Evolutionary conservation across 495 filamentous ascomycete species (phyloP), one percentile per base, ranked within the genome.

Genomic region (Podospora sp.): DNA sequence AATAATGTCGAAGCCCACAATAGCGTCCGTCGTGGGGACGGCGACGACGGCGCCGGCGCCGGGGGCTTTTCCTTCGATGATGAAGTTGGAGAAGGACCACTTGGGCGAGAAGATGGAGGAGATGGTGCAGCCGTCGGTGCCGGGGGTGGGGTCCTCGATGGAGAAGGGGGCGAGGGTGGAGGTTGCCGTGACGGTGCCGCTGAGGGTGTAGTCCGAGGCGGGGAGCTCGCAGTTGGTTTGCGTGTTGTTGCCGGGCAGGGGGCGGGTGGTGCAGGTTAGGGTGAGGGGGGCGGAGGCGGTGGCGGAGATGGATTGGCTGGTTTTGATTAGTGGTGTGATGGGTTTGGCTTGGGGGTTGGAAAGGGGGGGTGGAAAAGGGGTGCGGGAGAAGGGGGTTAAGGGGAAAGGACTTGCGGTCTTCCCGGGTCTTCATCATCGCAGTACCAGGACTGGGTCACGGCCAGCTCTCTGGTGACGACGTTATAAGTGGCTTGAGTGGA

Each of bases 381-480:
- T 33, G 8, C 29, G 8, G 29, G 29, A 8, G 29, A 33, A n/a
- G n/a, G 8, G 18, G 33, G 18, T 14, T 36, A 12, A n/a, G 46
- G n/a, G 25, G n/a, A 20, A n/a, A 25, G 57, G 2, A 8, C 75
- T 68, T 59, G 75, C 73, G 74, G 74, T 60, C 71, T 76, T n/a
- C 65, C 68, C 0, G 74, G 69, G 62, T 75, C 67, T 6, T 20
- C 29, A 24, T 73, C 72, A 33, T 74, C 74, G 64, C 75, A 77
- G 53, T 63, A 77, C 75, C 74, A 77, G 11, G 75, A 75, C 35
- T 77, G 71, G 51, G 69, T 76, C 22, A 77, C 26, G 11, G 33
- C 35, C 6, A 77, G 68, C 7, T 27, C 16, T 16, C 24, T 58
- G 1, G 65, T 73, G 9, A n/a, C 36, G 11, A 60, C 55, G 49